phyloP scores from a whole-genome alignment of 73 alveolate genomes.

The Breviolum minutum region DNA sequence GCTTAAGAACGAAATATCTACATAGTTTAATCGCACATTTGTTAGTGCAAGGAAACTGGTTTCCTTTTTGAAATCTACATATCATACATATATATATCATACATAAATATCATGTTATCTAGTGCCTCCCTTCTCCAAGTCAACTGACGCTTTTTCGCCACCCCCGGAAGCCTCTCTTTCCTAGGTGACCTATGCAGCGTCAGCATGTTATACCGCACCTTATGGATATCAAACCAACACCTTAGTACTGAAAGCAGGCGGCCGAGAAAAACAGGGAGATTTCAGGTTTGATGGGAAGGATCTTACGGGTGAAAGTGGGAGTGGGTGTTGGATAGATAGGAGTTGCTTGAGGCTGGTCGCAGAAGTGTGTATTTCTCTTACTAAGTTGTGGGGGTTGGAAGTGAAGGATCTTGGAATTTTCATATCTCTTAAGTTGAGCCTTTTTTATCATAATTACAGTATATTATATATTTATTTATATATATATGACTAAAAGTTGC shows the following conservation, averaged over 20 bases:
- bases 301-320: too few species aligned
- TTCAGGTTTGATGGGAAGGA: not conserved
- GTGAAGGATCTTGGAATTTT: too few species aligned
- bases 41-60: too few species aligned
- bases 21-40: not conserved
- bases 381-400: too few species aligned
- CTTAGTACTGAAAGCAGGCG: slow-evolving; percentile 52
- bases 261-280: not conserved
- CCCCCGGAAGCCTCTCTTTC: not conserved
- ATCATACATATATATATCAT: not conserved
- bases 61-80: not conserved
- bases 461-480: too few species aligned
- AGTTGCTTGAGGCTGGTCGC: too few species aligned
- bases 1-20: not conserved
- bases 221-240: slow-evolving; percentile 80
- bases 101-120: not conserved
- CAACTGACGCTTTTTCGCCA: not conserved
- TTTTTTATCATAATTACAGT: too few species aligned
- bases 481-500: not conserved
- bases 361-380: too few species aligned
- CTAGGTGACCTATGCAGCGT: slow-evolving; percentile 65
- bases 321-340: too few species aligned
- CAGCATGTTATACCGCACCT: slow-evolving; percentile 90
- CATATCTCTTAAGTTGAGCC: too few species aligned
- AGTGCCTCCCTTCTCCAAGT: not conserved